Evolutionary conservation across 2,329 filamentous ascomycete species (phyloP), one percentile per base, ranked within the genome.

Genomic region (Bertia moriformis): DNA sequence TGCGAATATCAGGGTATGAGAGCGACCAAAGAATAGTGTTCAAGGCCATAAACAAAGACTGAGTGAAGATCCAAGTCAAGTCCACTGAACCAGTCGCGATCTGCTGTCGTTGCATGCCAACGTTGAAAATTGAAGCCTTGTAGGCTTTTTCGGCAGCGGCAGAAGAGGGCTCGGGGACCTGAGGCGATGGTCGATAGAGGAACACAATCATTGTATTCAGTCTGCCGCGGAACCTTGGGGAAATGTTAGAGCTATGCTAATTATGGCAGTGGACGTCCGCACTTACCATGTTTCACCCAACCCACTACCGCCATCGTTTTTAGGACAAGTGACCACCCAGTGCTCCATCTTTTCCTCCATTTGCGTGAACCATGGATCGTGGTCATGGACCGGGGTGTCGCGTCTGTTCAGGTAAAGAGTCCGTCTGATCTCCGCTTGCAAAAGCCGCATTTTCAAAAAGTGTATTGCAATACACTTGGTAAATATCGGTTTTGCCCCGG

Each of bases 191-290:
- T 13, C 74, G 63, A 51, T 69, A 78, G 45, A 79, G 60, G 47
- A 78, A 73, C 22, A 77, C 66, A 29, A 79, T 60, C 64, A 79
- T 79, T 13, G 73, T 78, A 51, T 78, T 76, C 54, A 70, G 70
- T 42, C 74, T 59, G 10, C 69, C 74, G 44, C 66, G 62, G 48
- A 79, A 78, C 72, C 71, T 40, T 37, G n/a, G 44, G 15, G 17
- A 12, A 17, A 35, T 10, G 32, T 29, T n/a, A n/a, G 24, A 10
- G 24, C 10, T 29, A 10, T 10, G n/a, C 24, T 10, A n/a, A 30
- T 36, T 15, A 38, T 42, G 13, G 32, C 22, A 35, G 32, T 10
- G 10, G 10, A 10, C 17, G 10, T 27, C 20, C 19, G 14, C 22
- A 47, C 61, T 46, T 51, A 71, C 71, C 71, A 75, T 45, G 63